Evolutionary conservation across 2,329 filamentous ascomycete genomes (phyloP).

Genomic region (Xylariaceae sp.): DNA sequence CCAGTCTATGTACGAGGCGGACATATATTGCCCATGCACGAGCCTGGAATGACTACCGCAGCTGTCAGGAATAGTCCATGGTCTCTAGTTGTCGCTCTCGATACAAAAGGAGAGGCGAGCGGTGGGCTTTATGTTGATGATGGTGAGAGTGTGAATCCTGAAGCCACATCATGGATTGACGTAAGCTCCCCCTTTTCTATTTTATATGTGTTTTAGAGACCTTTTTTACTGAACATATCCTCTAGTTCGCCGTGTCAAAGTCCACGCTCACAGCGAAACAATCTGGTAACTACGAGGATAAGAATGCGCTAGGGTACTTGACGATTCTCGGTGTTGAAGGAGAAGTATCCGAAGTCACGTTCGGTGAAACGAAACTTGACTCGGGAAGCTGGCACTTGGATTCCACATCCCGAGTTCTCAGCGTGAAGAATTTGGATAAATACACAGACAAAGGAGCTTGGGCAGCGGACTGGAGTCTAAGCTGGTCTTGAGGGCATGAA

Average conservation of each 20-base stretch:
- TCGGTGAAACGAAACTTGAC: constrained; percentile 46
- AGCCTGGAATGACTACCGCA: constrained; percentile 61
- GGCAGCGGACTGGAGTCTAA: constrained; percentile 51
- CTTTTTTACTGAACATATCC: neutral
- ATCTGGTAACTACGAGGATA: constrained; percentile 49
- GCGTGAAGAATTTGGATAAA: constrained; percentile 44
- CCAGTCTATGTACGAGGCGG: constrained; percentile 68
- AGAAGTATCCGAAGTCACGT: constrained; percentile 39
- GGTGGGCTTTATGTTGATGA: constrained; percentile 70
- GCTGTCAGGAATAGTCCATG: constrained; percentile 60
- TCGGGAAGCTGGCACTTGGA: constrained; percentile 44
- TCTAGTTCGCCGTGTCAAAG: constrained; percentile 38
- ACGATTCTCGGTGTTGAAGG: constrained; percentile 54
- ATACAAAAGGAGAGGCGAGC: constrained; percentile 47
- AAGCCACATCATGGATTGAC: constrained; percentile 50
- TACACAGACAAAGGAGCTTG: constrained; percentile 53
- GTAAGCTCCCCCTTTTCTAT: constrained; percentile 28
- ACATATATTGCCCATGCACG: constrained; percentile 60
- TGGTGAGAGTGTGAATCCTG: constrained; percentile 59
- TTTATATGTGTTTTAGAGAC: neutral
- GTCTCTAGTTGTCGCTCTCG: constrained; percentile 60
- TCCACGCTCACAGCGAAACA: constrained; percentile 44
- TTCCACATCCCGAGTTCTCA: constrained; percentile 42
- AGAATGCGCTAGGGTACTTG: constrained; percentile 55
- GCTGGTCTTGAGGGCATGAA: constrained; percentile 38